Evolutionary conservation across 1,284 basidiomycete species (phyloP), one percentile per base, ranked within the genome.

Genomic region (Trichosporon ovoides): DNA sequence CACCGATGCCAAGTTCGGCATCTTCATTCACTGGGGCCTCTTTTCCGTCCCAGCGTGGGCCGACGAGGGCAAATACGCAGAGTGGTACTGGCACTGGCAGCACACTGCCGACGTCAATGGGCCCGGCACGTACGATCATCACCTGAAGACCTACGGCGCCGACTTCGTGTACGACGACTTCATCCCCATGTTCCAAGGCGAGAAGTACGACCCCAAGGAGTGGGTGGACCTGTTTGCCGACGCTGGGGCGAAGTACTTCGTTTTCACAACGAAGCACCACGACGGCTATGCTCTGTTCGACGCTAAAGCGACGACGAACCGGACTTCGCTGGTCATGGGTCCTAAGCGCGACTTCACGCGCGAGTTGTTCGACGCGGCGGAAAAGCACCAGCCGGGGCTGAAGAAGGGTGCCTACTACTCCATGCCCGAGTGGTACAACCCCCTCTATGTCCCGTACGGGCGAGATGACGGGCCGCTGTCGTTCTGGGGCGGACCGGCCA

Each of bases 211-310:
- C 51, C 79, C 84, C 2, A 80, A 78, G 33, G 73, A 74, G 38
- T 85, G 83, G 83, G 64, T 84, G 0, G 79, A 84, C 60, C 61
- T 85, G 11, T 80, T 85, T 52, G 79, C 80, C 35, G 75, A 77
- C 22, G 81, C 83, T 0, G 84, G 84, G 1, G 84, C 84, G 2
- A 83, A 81, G 62, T 85, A 85, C 61, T 84, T 85, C 64, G 83
- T 85, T 13, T 72, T 83, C 35, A 82, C 83, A 16, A 81, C 83
- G 7, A 75, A 75, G 64, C 74, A 76, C 50, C 74, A 76, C 54
- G 74, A 76, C 50, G 74, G 74, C 7, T 84, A 80, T 59, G 75
- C 77, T 4, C 67, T 85, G 20, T 85, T 84, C 54, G 81, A 85
- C 62, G 81, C 51, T 4, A 77, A 77, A 54, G 78, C 82, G 56